Evolutionary conservation across 2,329 filamentous ascomycete species (phyloP).

Genomic region (Pseudocercospora fuligena): DNA sequence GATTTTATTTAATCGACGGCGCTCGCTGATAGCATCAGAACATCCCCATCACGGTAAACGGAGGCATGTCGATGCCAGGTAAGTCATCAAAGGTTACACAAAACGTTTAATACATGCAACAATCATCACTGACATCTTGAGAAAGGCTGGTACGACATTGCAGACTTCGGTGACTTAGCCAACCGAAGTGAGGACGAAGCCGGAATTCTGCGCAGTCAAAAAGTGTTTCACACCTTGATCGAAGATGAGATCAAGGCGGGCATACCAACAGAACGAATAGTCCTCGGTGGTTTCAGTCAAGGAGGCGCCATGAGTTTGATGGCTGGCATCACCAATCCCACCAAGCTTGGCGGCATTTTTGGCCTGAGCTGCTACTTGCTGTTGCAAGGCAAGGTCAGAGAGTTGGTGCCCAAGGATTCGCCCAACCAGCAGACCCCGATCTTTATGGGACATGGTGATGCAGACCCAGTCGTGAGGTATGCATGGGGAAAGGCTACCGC

Average conservation of each 20-base stretch:
- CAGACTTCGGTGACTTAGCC: conserved; percentile 52
- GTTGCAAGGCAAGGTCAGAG: conserved; percentile 67
- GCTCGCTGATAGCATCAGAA: neutral
- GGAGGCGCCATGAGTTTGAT: conserved; percentile 88
- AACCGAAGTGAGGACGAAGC: conserved; percentile 65
- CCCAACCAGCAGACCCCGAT: conserved; percentile 70
- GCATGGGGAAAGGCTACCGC: conserved; percentile 71
- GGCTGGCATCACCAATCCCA: conserved; percentile 72
- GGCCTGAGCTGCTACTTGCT: conserved; percentile 83
- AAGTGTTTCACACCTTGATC: conserved; percentile 79
- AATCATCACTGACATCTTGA: neutral
- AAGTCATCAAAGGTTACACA: neutral
- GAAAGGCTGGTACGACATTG: conserved; percentile 74
- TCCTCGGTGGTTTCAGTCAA: conserved; percentile 84
- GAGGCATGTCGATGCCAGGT: conserved; percentile 79
- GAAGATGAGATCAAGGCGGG: conserved; percentile 78
- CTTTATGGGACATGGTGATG: conserved; percentile 86
- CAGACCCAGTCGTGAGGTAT: conserved; percentile 73
- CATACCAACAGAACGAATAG: conserved; percentile 80
- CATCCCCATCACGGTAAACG: conserved; percentile 57
- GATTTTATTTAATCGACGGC: neutral
- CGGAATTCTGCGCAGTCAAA: conserved; percentile 74
- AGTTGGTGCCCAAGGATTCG: conserved; percentile 57
- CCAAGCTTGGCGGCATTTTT: conserved; percentile 85
- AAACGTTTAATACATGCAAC: neutral